Percentiles rank a stretch among this genome's conserved stretches.
Evolutionary conservation across 176 grass and related monocot species (phyloP).

Genomic region (Eleusine indica): DNA sequence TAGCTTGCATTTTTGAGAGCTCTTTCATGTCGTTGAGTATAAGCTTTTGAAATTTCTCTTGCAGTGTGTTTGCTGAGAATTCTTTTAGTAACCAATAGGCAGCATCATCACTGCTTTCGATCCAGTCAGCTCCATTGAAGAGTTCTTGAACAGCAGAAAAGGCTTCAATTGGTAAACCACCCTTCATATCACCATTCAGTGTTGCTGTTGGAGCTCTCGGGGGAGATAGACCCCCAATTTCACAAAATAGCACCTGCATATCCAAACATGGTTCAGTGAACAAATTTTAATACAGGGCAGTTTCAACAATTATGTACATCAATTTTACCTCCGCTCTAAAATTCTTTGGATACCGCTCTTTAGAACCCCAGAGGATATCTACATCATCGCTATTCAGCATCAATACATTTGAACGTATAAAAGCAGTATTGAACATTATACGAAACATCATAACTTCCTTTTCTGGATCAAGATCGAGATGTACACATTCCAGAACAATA

Average conservation of each 20-base stretch:
- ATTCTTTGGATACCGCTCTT: slow-evolving; percentile 73
- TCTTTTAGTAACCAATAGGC: slow-evolving; percentile 92
- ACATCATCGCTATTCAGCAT: slow-evolving; percentile 94
- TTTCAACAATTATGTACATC: slow-evolving; percentile 8
- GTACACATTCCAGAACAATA: slow-evolving; percentile 96
- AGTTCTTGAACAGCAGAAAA: slow-evolving; percentile 98
- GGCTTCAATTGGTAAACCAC: slow-evolving; percentile 94
- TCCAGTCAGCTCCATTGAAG: slow-evolving; percentile 89
- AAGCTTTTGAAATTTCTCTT: slow-evolving; percentile 93
- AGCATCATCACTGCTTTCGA: slow-evolving; percentile 85
- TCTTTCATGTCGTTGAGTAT: slow-evolving; percentile 89
- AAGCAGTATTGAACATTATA: slow-evolving; percentile 97
- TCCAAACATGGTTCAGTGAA: slow-evolving; percentile 33
- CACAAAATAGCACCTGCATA: slow-evolving; percentile 90
- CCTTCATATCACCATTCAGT: slow-evolving; percentile 88
- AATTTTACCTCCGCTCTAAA: slow-evolving; percentile 89
- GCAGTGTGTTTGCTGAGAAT: slow-evolving; percentile 81
- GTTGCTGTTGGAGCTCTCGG: slow-evolving; percentile 75
- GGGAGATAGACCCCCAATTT: slow-evolving; percentile 76
- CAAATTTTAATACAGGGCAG: slow-evolving; percentile 3
- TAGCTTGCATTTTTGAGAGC: slow-evolving; percentile 62
- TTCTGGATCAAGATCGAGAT: slow-evolving; percentile 92
- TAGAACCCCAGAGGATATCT: slow-evolving; percentile 94
- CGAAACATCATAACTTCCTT: slow-evolving; percentile 99
- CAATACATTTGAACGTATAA: slow-evolving; percentile 92